Base-by-base conservation (phyloP, 1,139 yeast genomes). In the Taiozyma onychis region DNA sequence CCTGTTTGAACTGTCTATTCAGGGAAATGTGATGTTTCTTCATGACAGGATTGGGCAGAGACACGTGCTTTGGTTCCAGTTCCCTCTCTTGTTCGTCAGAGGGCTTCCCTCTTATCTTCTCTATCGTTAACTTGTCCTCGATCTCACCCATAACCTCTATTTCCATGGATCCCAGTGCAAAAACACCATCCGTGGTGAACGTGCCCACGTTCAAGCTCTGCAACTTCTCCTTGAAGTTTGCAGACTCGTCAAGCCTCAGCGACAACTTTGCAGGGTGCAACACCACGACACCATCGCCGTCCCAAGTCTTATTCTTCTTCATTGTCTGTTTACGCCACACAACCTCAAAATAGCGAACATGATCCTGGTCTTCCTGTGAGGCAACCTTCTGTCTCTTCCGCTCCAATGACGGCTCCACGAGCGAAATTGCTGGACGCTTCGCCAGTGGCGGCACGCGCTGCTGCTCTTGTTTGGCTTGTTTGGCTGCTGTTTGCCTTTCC, bases 291-390 rank as follows among this genome's bases (percentile, higher is more conserved):
- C 97, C 98, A 68, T 93, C 99, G 3, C 96, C 96, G 51, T 89
- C 95, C 99, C 99, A 93, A 0, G 91, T 84, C 64, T 91, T 91
- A 66, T 90, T 83, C 72, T 91, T 90, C 67, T 87, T 88, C 41
- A 70, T 74, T 1, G 93, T 73, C 42, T 74, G 75, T 64, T 88
- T 89, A 43, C 99, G 72, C 65, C 65, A 61, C 7, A 60, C 60
- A 7, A 59, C 57, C 28, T 58, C 62, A 43, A 55, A 61, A 45
- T 56, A 57, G 14, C 59, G 48, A 41, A 48, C 43, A 18, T 49
- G 39, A 7, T n/a, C 39, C 16, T 18, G 18, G 18, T 18, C 18
- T 18, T 18, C 18, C 18, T 18, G 18, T 18, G 18, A 18, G 18
- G 18, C 18, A 6, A 35, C 7, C 7, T 35, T 35, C 3, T 2